Conservation (phyloP, 2,329 filamentous ascomycete species). For the Aaosphaeria pasadenensis region DNA sequence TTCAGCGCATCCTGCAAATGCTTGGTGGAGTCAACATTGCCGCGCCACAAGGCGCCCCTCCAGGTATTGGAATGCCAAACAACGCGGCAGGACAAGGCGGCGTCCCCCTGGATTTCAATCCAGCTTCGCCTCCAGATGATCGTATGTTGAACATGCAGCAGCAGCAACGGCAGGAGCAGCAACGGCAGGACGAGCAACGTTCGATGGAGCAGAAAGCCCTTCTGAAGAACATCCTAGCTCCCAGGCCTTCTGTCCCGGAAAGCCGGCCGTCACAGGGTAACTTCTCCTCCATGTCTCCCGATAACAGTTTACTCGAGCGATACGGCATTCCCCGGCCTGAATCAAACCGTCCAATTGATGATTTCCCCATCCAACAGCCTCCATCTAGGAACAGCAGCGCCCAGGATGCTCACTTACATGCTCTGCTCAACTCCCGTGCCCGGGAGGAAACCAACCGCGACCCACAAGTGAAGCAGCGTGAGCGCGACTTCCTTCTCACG, state of each 20-base stretch:
- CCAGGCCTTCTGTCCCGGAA: slow-evolving; percentile 27
- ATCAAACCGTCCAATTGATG: slow-evolving; percentile 26
- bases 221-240: slow-evolving; percentile 34
- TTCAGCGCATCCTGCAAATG: slow-evolving; percentile 78
- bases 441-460: slow-evolving; percentile 35
- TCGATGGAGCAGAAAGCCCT: slow-evolving; percentile 35
- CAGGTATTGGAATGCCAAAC: slow-evolving; percentile 15
- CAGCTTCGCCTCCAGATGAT: slow-evolving; percentile 26
- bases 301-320: slow-evolving; percentile 27
- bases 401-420: slow-evolving; percentile 32
- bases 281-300: slow-evolving; percentile 35
- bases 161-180: slow-evolving; percentile 4
- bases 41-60: slow-evolving; percentile 10
- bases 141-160: slow-evolving; percentile 14
- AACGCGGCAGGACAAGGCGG: slow-evolving; percentile 30
- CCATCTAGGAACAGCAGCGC: slow-evolving; percentile 27
- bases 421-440: slow-evolving; percentile 38
- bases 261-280: slow-evolving; percentile 27
- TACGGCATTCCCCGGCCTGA: slow-evolving; percentile 29
- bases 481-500: slow-evolving; percentile 81
- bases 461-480: slow-evolving; percentile 51
- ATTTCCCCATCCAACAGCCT: slow-evolving; percentile 28
- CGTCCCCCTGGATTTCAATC: slow-evolving; percentile 28
- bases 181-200: slow-evolving; percentile 17
- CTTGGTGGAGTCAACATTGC: slow-evolving; percentile 54